Conservation (phyloP, 768 basidiomycete species). For the Artomyces pyxidatus region DNA sequence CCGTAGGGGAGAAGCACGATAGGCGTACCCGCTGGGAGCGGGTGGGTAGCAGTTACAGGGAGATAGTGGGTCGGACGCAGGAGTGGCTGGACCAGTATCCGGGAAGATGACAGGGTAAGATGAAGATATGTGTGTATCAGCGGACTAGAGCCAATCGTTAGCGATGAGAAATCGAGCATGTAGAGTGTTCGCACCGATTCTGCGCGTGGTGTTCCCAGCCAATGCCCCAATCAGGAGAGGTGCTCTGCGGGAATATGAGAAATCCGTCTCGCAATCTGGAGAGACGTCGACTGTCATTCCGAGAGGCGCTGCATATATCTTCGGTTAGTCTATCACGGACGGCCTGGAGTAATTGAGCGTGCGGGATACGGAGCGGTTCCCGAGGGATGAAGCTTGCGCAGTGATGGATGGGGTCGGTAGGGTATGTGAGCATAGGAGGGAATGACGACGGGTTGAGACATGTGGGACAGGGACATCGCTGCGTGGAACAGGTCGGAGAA, state of each 20-base stretch:
- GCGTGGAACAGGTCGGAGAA: constrained; percentile 36
- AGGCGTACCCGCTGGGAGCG: constrained; percentile 52
- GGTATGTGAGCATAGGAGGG: constrained; percentile 7
- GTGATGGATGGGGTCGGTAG: not conserved
- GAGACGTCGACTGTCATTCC: constrained; percentile 26
- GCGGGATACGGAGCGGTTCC: constrained; percentile 32
- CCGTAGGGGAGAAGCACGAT: constrained; percentile 64
- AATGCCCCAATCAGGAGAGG: constrained; percentile 51
- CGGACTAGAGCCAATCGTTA: constrained; percentile 32
- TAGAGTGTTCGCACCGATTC: constrained; percentile 30
- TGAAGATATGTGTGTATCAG: constrained; percentile 43
- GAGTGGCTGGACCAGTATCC: constrained; percentile 59
- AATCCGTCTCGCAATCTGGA: constrained; percentile 56
- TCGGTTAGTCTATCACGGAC: constrained; percentile 47
- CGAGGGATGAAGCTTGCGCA: constrained; percentile 32
- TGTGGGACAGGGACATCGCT: constrained; percentile 29
- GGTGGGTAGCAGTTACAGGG: constrained; percentile 34
- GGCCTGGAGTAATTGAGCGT: constrained; percentile 50
- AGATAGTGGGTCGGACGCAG: constrained; percentile 51
- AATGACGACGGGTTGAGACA: constrained; percentile 24
- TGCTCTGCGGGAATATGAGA: constrained; percentile 39
- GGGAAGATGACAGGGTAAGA: constrained; percentile 19
- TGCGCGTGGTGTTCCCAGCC: constrained; percentile 52
- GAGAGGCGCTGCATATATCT: constrained; percentile 30
- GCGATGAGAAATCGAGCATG: constrained; percentile 12